Conservation (phyloP, 495 filamentous ascomycete genomes). For the Astrothelium macrocarpum region DNA sequence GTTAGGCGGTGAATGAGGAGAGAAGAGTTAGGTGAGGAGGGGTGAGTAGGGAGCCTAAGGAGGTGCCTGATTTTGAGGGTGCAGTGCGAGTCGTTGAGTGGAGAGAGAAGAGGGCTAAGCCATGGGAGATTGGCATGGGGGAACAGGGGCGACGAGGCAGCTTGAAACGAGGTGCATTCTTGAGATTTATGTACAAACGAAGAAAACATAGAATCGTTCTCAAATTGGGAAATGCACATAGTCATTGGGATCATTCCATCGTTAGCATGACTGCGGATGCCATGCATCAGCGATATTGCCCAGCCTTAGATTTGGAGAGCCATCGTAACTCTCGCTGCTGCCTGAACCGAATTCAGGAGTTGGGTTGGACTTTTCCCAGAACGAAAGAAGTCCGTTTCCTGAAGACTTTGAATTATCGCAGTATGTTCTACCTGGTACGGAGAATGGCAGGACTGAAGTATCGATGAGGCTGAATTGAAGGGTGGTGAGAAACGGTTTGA, state of each 20-base stretch:
- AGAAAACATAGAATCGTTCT: neutral
- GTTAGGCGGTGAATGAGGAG: neutral
- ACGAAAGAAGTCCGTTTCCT: neutral
- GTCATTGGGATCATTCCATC: neutral
- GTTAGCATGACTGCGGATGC: neutral
- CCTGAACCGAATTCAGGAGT: neutral
- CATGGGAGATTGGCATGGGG: neutral
- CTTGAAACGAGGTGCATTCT: neutral
- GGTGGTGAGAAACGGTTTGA: neutral
- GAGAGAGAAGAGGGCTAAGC: neutral
- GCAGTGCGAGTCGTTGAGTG: neutral
- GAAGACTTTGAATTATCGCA: neutral
- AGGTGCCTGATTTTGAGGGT: neutral
- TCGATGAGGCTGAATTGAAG: conserved; percentile 4
- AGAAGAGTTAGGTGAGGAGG: neutral
- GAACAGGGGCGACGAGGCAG: neutral
- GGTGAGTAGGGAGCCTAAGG: neutral
- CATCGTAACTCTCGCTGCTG: neutral
- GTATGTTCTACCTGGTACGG: neutral
- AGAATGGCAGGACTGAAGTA: neutral
- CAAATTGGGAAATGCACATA: neutral
- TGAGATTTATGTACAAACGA: neutral
- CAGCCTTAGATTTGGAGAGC: neutral
- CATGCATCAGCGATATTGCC: neutral
- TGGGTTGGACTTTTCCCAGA: neutral